Conservation (phyloP, 2,329 filamentous ascomycete species). For the Davidsoniella virescens region DNA sequence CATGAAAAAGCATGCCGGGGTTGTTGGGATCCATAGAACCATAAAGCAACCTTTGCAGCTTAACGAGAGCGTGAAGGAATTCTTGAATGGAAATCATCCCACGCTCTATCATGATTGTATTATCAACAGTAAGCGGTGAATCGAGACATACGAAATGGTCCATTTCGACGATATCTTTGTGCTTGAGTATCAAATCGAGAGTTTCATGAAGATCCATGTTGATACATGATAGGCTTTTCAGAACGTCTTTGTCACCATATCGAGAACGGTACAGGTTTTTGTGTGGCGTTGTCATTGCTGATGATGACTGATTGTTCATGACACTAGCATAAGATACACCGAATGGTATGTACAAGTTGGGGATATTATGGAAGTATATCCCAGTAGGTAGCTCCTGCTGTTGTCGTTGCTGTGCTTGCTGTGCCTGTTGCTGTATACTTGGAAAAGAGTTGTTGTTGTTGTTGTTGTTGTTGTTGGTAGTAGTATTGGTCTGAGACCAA, state of each 20-base stretch:
- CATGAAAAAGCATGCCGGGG: background rate
- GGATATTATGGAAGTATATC: no score
- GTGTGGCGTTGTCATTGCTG: no score
- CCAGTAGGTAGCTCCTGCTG: background rate
- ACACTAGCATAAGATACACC: no score
- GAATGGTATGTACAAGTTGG: no score
- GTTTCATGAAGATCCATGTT: slow-evolving; percentile 12
- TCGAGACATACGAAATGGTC: slow-evolving; percentile 9
- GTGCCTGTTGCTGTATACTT: background rate
- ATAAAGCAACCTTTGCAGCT: slow-evolving; percentile 14
- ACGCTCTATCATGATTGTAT: slow-evolving; percentile 14
- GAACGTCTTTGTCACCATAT: background rate
- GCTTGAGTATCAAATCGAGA: slow-evolving; percentile 5
- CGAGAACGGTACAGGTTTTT: background rate
- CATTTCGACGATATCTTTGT: slow-evolving; percentile 8
- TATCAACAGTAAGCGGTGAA: slow-evolving; percentile 14
- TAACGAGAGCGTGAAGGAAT: slow-evolving; percentile 17
- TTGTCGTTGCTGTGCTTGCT: background rate
- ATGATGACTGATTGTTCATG: background rate
- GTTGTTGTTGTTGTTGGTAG: background rate
- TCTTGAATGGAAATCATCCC: slow-evolving; percentile 17
- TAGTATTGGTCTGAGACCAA: background rate
- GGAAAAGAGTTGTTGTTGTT: background rate
- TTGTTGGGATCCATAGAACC: background rate
- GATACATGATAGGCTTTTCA: background rate